A percentile compares a stretch with the other conserved stretches of the same genome.
These are phyloP conservation scores for Amanita thiersii DNA, from an alignment of 768 basidiomycete genomes.

Conservation along the genomic window DNA sequence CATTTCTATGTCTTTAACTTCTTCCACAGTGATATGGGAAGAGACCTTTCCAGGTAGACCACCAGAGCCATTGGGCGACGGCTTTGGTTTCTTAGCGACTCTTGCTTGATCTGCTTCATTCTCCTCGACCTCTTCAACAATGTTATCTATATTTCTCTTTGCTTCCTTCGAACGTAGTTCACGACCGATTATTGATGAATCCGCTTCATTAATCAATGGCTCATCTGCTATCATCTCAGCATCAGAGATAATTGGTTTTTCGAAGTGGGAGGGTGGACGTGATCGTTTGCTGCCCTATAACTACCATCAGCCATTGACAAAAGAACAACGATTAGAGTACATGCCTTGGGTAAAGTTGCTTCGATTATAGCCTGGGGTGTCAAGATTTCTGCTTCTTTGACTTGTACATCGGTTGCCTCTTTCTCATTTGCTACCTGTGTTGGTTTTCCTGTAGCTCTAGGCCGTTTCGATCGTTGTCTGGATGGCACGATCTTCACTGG, in stretches of 20 bases:
- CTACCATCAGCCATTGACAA: constrained; percentile 3
- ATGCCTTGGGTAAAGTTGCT: constrained; percentile 67
- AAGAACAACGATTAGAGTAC: constrained; percentile 13
- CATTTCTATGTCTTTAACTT: constrained; percentile 22
- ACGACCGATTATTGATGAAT: not conserved
- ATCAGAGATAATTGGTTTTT: constrained; percentile 20
- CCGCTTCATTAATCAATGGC: not conserved
- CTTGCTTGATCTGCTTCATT: constrained; percentile 23
- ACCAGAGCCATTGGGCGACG: constrained; percentile 18
- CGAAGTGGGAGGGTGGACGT: constrained; percentile 56
- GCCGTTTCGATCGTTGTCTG: constrained; percentile 33
- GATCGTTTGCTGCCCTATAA: constrained; percentile 70
- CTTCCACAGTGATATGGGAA: constrained; percentile 22
- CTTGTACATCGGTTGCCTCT: constrained; percentile 8
- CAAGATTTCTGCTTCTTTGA: constrained; percentile 22
- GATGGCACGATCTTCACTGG: constrained; percentile 41
- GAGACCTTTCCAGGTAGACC: constrained; percentile 9
- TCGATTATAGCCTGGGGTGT: constrained; percentile 68
- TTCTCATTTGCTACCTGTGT: constrained; percentile 18
- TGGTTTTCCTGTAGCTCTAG: constrained; percentile 27
- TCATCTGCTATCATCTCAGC: not conserved
- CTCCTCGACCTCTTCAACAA: constrained; percentile 23
- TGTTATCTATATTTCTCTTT: not conserved
- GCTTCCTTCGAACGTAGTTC: not conserved
- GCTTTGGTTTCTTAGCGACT: constrained; percentile 46